Base-by-base conservation (phyloP, 305 asterid genomes). In the Solanum hybrid region DNA sequence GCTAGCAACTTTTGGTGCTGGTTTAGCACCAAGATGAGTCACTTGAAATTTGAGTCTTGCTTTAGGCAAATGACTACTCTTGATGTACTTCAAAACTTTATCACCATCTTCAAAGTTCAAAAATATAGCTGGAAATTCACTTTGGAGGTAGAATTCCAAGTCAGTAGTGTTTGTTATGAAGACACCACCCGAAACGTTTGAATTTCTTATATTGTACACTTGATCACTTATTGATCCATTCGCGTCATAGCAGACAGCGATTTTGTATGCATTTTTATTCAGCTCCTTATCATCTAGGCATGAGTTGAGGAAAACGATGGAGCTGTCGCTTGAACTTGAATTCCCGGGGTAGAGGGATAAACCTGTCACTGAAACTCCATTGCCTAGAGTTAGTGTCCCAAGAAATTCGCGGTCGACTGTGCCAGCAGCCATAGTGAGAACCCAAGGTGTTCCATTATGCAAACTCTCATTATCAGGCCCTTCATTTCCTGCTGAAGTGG, bases 381-480 rank as follows among this genome's bases (percentile, higher is more conserved):
- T 94, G 11, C 91, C 95, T 0, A 95, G 93, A 26, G 68, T 33
- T 51, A 95, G n/a, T 7, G 75, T 89, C 83, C 94, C 96, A 0
- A 87, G 89, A 27, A 95, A 94, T 10, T 89, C 93, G 1, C 97
- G 90, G 34, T 96, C 97, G 1, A 93, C 65, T 20, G 97, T 94
- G 5, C 97, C 94, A 4, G 98, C 96, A 3, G 95, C 97, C 10
- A 96, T 96, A 29, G 88, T 96, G 77, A 94, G 93, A 57, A 96
- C 95, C 98, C 98, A 95, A 8, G 98, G 98, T 6, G 92, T 92
- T 17, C 95, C 97, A 37, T 96, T 95, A 90, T 93, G 95, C 36
- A 96, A 32, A 6, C 93, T 20, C 91, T n/a, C 91, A 4, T 3
- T 33, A 6, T 13, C 65, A 0, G 96, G 96, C 39, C 98, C 97